Base-by-base conservation (phyloP, 306 rosid species). In the Phaseolus lunatus region DNA sequence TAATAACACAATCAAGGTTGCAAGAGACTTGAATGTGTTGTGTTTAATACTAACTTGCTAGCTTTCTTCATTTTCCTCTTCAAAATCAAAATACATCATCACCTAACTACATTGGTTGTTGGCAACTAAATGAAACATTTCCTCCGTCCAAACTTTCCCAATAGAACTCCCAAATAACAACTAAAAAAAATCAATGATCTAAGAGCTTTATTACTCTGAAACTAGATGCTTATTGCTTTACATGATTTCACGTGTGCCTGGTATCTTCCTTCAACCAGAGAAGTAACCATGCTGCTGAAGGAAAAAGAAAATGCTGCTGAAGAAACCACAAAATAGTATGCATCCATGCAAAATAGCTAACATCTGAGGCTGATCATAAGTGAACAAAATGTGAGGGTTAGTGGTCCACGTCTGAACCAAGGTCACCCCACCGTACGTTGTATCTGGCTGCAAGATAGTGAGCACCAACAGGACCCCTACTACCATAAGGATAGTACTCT, bases 391-490 rank as follows among this genome's bases (percentile, higher is more conserved):
- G 22, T 41, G 27, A 37, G 15, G 12, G 72, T 71, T 61, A 90
- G 64, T 77, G 84, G 16, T 91, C 95, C 11, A 79, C 0, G 8
- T 89, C 95, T 48, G 76, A 0, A 9, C 86, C 90, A 65, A 91
- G 85, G 67, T 93, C 98, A 9, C 98, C 98, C 98, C 98, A 93
- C 45, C 95, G 84, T 15, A 93, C 93, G 0, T 89, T 86, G 87
- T 93, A 81, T 78, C 85, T 81, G 50, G 98, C 94, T 1, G 96
- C 98, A 43, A 93, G 95, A 72, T 93, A 93, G 85, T 93, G 96
- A 35, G 98, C 95, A 53, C 98, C 96, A 3, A 87, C 95, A 35
- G 98, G 98, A 75, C 98, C 98, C 5, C 98, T 85, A 10, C 98
- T 93, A 6, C 98, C 98, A 23, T 91, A 84, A 13, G 98, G 98